Percentiles rank a stretch among this genome's conserved stretches.
Conservation (phyloP, 1,284 basidiomycete species). For the Puccinia hordei region DNA sequence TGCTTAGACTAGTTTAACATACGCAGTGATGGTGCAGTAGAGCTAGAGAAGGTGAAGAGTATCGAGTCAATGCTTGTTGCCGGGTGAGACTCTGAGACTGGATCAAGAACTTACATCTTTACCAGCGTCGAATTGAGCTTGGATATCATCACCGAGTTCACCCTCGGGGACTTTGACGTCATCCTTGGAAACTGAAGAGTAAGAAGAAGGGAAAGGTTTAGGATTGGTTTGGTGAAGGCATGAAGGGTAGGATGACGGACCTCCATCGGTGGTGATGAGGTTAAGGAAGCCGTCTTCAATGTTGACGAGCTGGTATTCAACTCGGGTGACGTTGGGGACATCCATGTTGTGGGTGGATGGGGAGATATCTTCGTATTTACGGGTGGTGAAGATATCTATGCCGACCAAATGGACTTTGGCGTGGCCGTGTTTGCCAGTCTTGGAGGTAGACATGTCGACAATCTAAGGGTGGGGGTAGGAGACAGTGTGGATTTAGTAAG, state of each 20-base stretch:
- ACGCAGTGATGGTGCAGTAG: conserved; percentile 51
- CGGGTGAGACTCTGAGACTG: not conserved
- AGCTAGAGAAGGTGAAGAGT: conserved; percentile 14
- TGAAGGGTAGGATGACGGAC: not conserved
- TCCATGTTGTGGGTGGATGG: conserved; percentile 99
- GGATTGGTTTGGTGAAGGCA: not conserved
- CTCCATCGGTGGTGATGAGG: conserved; percentile 83
- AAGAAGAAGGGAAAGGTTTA: not conserved
- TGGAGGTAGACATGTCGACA: conserved; percentile 96
- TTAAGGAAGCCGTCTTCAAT: conserved; percentile 75
- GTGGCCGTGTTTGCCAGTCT: conserved; percentile 96
- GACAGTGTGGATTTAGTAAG: not conserved
- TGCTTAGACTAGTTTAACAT: not conserved
- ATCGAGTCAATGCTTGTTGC: not conserved
- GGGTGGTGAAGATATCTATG: conserved; percentile 66
- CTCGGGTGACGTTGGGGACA: conserved; percentile 88
- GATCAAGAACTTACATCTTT: conserved; percentile 67
- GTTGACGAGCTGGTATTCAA: conserved; percentile 86
- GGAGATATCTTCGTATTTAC: conserved; percentile 79
- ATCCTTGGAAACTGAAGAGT: conserved; percentile 70
- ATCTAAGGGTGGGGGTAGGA: conserved; percentile 63
- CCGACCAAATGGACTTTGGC: conserved; percentile 98
- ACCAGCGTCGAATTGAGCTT: conserved; percentile 75
- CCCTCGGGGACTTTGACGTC: conserved; percentile 91
- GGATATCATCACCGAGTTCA: conserved; percentile 77